These are phyloP conservation scores for Pseudoscleropodium purum DNA, from an alignment of 225 moss, liverwort and hornwort genomes.

Conservation along the genomic window DNA sequence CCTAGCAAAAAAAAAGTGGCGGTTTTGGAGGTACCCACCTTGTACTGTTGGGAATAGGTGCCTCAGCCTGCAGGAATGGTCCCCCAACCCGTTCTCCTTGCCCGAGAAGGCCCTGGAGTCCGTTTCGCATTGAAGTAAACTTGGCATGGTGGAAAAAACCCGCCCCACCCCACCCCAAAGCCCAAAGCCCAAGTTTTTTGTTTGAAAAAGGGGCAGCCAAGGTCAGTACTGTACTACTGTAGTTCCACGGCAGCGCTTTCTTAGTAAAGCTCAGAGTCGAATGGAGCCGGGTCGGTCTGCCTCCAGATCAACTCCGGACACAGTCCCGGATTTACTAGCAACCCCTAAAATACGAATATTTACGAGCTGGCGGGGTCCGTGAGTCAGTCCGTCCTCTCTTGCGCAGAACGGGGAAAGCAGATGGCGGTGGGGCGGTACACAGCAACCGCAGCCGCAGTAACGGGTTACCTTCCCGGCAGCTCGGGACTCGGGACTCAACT, in stretches of 20 bases:
- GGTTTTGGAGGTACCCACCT: neutral
- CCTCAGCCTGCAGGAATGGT: neutral
- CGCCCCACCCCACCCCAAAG: too few species aligned
- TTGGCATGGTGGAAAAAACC: neutral
- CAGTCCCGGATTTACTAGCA: neutral
- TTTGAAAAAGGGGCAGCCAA: too few species aligned
- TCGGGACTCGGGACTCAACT: neutral
- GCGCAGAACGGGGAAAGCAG: neutral
- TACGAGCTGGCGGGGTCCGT: too few species aligned
- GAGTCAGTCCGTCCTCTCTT: neutral
- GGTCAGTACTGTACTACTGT: neutral
- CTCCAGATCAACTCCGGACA: neutral
- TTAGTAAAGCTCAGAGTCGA: too few species aligned
- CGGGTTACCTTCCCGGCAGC: neutral
- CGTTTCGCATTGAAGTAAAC: neutral
- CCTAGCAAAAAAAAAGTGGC: neutral
- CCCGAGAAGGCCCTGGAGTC: neutral
- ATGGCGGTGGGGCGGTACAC: neutral
- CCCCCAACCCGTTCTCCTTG: neutral
- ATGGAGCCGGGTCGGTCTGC: neutral
- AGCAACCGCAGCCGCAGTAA: neutral
- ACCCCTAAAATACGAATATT: too few species aligned
- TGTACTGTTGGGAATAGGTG: fast-evolving
- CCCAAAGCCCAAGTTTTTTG: too few species aligned
- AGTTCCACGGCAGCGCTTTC: too few species aligned